phyloP scores from a whole-genome alignment of 1,139 yeast genomes.

The Trichomonascaceae sp. region DNA sequence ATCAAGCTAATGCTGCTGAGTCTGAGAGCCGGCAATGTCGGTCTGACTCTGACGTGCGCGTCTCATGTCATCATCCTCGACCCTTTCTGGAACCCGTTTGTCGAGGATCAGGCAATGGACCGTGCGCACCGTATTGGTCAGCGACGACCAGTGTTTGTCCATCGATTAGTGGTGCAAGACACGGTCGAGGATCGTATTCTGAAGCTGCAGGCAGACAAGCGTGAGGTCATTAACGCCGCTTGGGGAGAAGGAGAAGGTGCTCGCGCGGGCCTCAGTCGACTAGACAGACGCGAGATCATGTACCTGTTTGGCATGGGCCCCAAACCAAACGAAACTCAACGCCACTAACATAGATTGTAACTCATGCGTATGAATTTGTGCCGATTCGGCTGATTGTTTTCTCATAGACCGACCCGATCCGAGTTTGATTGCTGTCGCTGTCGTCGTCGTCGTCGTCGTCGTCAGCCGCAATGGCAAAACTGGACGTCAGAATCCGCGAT shows the following conservation, averaged over 20 bases:
- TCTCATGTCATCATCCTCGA: conserved; percentile 82
- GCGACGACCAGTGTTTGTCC: conserved; percentile 56
- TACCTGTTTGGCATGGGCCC: conserved; percentile 62
- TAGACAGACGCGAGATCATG: conserved; percentile 62
- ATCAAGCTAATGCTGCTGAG: conserved; percentile 54
- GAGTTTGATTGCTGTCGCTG: no score
- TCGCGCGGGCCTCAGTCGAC: conserved; percentile 44
- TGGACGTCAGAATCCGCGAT: no score
- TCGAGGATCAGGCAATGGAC: conserved; percentile 93
- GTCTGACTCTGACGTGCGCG: conserved; percentile 85
- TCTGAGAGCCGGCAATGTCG: conserved; percentile 85
- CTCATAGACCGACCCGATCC: no score
- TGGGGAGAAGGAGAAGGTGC: conserved; percentile 65
- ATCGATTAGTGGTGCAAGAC: conserved; percentile 48
- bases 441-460: no score
- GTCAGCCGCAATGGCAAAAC: no score
- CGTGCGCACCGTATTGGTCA: conserved; percentile 93
- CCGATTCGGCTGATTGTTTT: no score
- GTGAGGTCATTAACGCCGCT: conserved; percentile 65
- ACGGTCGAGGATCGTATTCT: conserved; percentile 83
- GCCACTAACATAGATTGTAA: no score
- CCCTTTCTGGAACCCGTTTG: conserved; percentile 95
- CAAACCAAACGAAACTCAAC: no score
- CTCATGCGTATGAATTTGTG: no score
- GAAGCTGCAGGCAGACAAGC: conserved; percentile 60